These are phyloP conservation scores for Chrysosporium queenslandicum DNA, from an alignment of 2,329 filamentous ascomycete genomes.

Conservation along the genomic window DNA sequence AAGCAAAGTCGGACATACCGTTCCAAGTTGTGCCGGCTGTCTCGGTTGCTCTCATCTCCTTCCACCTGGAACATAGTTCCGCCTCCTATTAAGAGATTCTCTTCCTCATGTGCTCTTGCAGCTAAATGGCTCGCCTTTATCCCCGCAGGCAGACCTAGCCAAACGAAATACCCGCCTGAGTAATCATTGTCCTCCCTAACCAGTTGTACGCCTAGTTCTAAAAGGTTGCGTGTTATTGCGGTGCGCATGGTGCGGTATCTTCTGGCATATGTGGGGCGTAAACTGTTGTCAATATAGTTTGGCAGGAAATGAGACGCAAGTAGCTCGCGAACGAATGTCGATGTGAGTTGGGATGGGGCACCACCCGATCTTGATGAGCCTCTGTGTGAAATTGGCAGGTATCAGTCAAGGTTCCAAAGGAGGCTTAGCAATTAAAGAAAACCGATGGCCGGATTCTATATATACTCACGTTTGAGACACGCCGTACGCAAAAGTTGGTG, in stretches of 20 bases:
- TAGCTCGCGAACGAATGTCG: constrained; percentile 48
- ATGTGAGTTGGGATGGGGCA: constrained; percentile 49
- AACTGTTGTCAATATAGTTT: constrained; percentile 41
- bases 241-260: constrained; percentile 48
- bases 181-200: constrained; percentile 33
- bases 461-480: constrained; percentile 49
- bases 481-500: constrained; percentile 49
- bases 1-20: constrained; percentile 58
- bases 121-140: constrained; percentile 49
- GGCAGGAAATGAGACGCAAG: constrained; percentile 45
- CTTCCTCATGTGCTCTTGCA: constrained; percentile 48
- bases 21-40: constrained; percentile 46
- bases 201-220: constrained; percentile 49
- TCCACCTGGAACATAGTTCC: constrained; percentile 61
- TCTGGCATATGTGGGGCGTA: constrained; percentile 48
- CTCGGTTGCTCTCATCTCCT: constrained; percentile 35
- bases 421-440: constrained; percentile 5
- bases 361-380: constrained; percentile 51
- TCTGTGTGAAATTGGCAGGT: constrained; percentile 25
- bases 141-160: constrained; percentile 54
- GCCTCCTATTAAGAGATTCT: constrained; percentile 57
- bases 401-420: constrained; percentile 12
- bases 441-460: constrained; percentile 1
- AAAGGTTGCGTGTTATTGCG: constrained; percentile 51
- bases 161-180: constrained; percentile 79